These are phyloP conservation scores for Evernia prunastri DNA, from an alignment of 495 filamentous ascomycete genomes.

Conservation along the genomic window DNA sequence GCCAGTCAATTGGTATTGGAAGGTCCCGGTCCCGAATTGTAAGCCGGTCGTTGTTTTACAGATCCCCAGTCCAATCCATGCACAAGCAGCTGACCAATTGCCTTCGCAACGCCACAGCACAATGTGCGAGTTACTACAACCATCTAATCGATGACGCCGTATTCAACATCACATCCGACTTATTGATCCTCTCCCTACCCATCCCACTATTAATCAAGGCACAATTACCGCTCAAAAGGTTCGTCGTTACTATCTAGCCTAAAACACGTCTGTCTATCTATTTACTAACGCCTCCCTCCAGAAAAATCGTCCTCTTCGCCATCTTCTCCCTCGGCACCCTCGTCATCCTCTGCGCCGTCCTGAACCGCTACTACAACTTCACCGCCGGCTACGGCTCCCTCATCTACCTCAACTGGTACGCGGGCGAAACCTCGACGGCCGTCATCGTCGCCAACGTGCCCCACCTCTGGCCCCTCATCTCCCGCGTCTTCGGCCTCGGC, in stretches of 20 bases:
- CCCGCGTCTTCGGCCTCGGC: constrained; percentile 46
- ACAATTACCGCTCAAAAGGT: constrained; percentile 38
- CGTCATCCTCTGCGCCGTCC: constrained; percentile 53
- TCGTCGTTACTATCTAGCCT: neutral
- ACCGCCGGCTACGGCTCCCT: constrained; percentile 43
- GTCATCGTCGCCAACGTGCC: constrained; percentile 60
- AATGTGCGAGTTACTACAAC: constrained; percentile 35
- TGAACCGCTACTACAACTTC: constrained; percentile 65
- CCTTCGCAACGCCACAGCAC: constrained; percentile 13
- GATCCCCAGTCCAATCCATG: neutral
- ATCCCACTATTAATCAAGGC: constrained; percentile 53
- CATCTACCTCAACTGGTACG: constrained; percentile 62
- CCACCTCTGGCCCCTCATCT: constrained; percentile 54
- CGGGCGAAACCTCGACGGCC: constrained; percentile 56
- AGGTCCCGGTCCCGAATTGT: constrained; percentile 39
- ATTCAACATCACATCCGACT: constrained; percentile 60
- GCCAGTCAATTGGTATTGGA: constrained; percentile 57
- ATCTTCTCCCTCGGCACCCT: constrained; percentile 54
- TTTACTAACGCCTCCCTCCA: constrained; percentile 22
- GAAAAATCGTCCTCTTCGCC: constrained; percentile 47
- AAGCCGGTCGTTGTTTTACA: neutral
- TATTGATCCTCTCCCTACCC: constrained; percentile 54
- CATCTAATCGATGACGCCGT: constrained; percentile 61
- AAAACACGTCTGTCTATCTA: neutral
- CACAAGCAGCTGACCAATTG: constrained; percentile 1